A percentile compares a stretch with the other conserved stretches of the same genome.
Conservation (phyloP, 441 rosid genomes). For the Erysimum pusillum region DNA sequence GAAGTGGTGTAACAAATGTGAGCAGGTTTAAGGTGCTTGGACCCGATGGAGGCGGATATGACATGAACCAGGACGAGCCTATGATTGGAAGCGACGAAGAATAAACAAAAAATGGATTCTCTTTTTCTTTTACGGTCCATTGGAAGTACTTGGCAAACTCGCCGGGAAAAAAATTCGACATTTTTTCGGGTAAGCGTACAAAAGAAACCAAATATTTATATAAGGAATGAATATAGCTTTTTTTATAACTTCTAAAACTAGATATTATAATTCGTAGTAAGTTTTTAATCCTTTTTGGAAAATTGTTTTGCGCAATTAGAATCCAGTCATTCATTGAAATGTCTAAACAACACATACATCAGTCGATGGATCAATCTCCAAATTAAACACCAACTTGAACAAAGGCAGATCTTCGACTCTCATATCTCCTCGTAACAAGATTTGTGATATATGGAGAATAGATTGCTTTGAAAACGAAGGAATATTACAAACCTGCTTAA, state of each 20-base stretch:
- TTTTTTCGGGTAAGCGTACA: constrained; percentile 38
- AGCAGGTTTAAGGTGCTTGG: constrained; percentile 80
- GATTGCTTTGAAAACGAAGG: too few relatives aligned
- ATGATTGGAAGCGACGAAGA: constrained; percentile 63
- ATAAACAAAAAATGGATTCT: constrained; percentile 45
- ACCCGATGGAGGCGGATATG: constrained; percentile 63
- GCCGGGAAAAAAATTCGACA: constrained; percentile 2
- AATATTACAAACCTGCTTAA: too few relatives aligned
- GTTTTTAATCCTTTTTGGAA: constrained; percentile 2
- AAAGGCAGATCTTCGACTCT: background rate
- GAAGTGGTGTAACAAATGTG: constrained; percentile 30
- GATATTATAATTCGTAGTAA: constrained; percentile 2
- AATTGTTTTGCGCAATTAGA: background rate
- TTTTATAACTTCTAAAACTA: background rate
- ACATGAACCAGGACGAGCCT: constrained; percentile 55
- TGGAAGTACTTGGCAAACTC: constrained; percentile 25
- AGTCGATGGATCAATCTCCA: constrained; percentile 7
- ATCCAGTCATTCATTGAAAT: constrained; percentile 4
- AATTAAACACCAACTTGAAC: background rate
- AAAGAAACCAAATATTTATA: constrained; percentile 27
- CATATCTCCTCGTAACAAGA: constrained; percentile 10
- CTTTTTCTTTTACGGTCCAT: constrained; percentile 4
- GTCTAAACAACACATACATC: constrained; percentile 1
- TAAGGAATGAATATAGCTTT: background rate
- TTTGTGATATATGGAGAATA: background rate